These are phyloP conservation scores for Fusarium torulosum DNA, from an alignment of 2,329 filamentous ascomycete species.

Conservation along the genomic window DNA sequence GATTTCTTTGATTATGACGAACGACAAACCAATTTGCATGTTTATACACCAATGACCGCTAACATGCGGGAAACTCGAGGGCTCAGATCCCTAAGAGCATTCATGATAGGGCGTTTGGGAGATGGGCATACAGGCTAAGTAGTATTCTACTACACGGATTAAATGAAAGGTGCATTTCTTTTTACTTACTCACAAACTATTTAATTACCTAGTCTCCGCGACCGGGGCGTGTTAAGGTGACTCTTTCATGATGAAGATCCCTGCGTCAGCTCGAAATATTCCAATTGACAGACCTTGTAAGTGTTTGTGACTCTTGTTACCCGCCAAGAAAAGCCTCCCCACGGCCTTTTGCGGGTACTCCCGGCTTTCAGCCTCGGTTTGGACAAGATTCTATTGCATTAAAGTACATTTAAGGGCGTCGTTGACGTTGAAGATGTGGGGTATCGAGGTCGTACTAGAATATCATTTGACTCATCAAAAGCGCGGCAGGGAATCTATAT, in stretches of 20 bases:
- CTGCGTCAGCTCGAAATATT: background rate
- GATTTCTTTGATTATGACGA: conserved; percentile 27
- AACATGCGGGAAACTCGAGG: conserved; percentile 13
- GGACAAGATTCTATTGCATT: conserved; percentile 1
- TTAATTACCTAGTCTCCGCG: conserved; percentile 5
- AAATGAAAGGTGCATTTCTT: conserved; percentile 9
- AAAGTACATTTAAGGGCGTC: conserved; percentile 35
- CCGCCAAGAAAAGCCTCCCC: background rate
- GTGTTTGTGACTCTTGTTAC: conserved; percentile 15
- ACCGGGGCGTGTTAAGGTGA: conserved; percentile 7
- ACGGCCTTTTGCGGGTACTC: conserved; percentile 32
- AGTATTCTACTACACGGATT: conserved; percentile 23
- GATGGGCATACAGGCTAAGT: conserved; percentile 12
- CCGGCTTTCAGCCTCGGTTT: conserved; percentile 12
- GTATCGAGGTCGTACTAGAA: conserved; percentile 17
- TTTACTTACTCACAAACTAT: background rate
- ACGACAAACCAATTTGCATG: conserved; percentile 5
- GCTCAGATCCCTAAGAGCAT: conserved; percentile 23
- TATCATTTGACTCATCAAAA: conserved; percentile 36
- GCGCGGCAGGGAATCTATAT: conserved; percentile 10
- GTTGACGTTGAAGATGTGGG: conserved; percentile 44
- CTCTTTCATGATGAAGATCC: conserved; percentile 9
- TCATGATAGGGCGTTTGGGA: conserved; percentile 43
- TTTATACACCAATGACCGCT: conserved; percentile 21
- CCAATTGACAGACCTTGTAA: background rate